Evolutionary conservation across 139 green algal genomes (phyloP), one percentile per base, ranked within the genome.

Genomic region (Axilococcus clingmanii): DNA sequence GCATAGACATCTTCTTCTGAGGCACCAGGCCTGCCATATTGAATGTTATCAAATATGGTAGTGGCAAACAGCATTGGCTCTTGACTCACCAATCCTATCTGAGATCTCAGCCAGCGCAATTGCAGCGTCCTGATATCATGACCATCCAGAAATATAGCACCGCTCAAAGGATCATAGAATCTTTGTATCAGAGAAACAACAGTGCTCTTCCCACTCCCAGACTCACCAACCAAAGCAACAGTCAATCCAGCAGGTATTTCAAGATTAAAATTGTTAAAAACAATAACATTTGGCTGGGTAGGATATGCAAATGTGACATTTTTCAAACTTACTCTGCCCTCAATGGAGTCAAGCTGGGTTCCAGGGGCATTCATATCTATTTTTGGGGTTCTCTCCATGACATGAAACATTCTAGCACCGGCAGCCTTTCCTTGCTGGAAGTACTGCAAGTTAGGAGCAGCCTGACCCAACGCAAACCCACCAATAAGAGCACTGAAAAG

Each of bases 121-220:
- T 82, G 69, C 27, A 93, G 55, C 1, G 23, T 52, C 4, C 65
- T 60, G n/a, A 97, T 45, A 47, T 95, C 77, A 4, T 67, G 19
- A 7, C 84, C 84, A 51, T 97, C 89, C 47, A 97, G 57, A 36
- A 64, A 30, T 42, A 94, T 71, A 9, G 14, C 9, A 20, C 68
- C 78, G 1, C 16, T 20, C 27, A 59, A 11, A 4, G 81, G 79
- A 65, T 97, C 85, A 49, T 97, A 97, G 62, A 94, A 94, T 24
- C 89, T 76, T 68, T 93, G 71, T 7, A 96, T 65, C 2, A 97
- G 82, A 29, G 59, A 55, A 4, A 97, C 68, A 16, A 95, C 76
- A 2, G 87, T 95, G 48, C 63, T 83, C 60, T 98, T 98, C 59
- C 91, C 88, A 51, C 69, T 81, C 32, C 89, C 89, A 36, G 58